phyloP scores from a whole-genome alignment of 371 early-diverging fungal species.

The Gilbertella persicaria region DNA sequence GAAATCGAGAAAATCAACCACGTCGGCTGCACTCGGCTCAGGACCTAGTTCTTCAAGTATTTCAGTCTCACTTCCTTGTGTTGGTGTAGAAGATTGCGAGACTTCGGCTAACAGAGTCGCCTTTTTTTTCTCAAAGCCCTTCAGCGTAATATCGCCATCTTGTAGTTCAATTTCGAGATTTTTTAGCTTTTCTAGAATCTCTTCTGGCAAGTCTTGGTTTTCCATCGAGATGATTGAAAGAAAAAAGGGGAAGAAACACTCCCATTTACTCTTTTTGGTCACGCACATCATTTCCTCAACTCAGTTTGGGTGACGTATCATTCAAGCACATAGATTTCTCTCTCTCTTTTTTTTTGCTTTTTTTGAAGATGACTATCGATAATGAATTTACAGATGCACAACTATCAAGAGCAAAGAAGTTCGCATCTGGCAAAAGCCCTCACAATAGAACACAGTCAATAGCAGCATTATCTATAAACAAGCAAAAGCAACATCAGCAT shows the following conservation, averaged over 20 bases:
- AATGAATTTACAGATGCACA: not conserved
- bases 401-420: not conserved
- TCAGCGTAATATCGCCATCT: conserved; percentile 72
- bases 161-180: conserved; percentile 61
- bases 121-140: conserved; percentile 69
- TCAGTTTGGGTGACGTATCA: too few relatives aligned
- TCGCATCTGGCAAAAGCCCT: conserved; percentile 6
- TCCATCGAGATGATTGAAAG: not conserved
- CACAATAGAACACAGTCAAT: conserved; percentile 31
- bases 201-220: conserved; percentile 43
- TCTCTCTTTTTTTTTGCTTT: not conserved
- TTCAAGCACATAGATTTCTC: too few relatives aligned
- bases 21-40: conserved; percentile 57
- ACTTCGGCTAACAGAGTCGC: conserved; percentile 35
- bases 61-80: conserved; percentile 15
- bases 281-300: too few relatives aligned
- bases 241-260: conserved; percentile 1
- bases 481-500: conserved; percentile 15
- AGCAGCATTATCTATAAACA: conserved; percentile 22
- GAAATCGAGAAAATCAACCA: conserved; percentile 51
- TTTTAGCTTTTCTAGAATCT: conserved; percentile 52
- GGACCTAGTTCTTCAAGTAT: conserved; percentile 34
- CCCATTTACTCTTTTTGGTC: too few relatives aligned
- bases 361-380: not conserved
- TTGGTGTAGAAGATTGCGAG: conserved; percentile 11